Evolutionary conservation across 495 filamentous ascomycete genomes (phyloP).

Genomic region (Aspergillus hancockii): DNA sequence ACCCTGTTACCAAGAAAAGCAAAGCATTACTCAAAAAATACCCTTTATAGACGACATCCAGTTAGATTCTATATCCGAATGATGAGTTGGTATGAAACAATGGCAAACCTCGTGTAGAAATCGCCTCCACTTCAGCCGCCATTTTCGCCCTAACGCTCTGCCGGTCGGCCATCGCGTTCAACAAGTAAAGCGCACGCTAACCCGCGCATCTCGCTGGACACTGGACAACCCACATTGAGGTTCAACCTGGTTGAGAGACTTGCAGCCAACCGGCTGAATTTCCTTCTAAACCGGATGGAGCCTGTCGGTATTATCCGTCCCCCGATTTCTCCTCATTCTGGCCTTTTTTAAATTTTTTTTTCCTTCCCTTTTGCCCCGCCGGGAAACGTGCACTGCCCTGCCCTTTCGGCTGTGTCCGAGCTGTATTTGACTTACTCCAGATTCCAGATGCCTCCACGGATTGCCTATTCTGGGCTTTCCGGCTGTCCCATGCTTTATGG

Average conservation of each 20-base stretch:
- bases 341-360: no score
- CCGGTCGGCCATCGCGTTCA: not conserved
- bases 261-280: not conserved
- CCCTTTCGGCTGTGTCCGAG: constrained; percentile 10
- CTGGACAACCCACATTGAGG: not conserved
- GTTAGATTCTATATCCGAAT: not conserved
- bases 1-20: constrained; percentile 9
- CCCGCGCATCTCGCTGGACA: constrained; percentile 8
- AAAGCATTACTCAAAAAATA: constrained; percentile 10
- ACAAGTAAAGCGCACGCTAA: not conserved
- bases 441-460: not conserved
- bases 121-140: not conserved
- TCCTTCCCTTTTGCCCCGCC: not conserved
- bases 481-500: not conserved
- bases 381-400: constrained; percentile 11
- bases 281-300: not conserved
- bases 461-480: constrained; percentile 14
- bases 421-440: not conserved
- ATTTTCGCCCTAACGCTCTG: not conserved
- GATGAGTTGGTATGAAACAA: not conserved
- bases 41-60: constrained; percentile 7
- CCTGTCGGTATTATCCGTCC: not conserved
- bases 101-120: not conserved
- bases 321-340: not conserved
- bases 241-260: not conserved